phyloP scores from a whole-genome alignment of 129 eudicot species.

The Erigeron canadensis region DNA sequence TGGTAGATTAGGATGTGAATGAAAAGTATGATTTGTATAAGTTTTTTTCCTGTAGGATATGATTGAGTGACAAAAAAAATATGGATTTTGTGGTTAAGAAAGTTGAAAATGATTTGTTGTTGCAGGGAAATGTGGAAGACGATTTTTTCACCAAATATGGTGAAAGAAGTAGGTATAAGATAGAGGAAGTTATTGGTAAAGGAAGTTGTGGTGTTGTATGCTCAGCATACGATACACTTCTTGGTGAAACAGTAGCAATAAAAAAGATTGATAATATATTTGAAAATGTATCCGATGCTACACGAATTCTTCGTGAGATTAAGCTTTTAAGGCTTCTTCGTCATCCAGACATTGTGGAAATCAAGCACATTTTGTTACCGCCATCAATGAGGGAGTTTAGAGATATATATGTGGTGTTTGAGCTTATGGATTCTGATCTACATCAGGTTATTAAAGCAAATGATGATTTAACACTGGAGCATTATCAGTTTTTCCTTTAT shows the following conservation, averaged over 20 bases:
- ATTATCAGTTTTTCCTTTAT: conserved; percentile 15
- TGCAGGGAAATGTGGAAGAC: conserved; percentile 74
- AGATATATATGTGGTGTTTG: no score
- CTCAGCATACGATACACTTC: conserved; percentile 95
- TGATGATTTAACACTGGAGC: conserved; percentile 17
- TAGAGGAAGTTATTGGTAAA: conserved; percentile 96
- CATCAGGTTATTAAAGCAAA: conserved; percentile 16
- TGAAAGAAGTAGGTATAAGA: conserved; percentile 84
- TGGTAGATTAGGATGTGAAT: background rate
- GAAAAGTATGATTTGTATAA: background rate
- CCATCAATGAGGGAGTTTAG: conserved; percentile 61
- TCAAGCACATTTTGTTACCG: conserved; percentile 85
- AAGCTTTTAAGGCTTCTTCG: conserved; percentile 97
- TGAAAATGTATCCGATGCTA: conserved; percentile 95
- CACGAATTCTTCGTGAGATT: conserved; percentile 92
- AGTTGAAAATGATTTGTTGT: conserved; percentile 7
- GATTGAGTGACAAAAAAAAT: background rate
- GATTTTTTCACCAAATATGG: conserved; percentile 98
- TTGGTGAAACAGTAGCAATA: conserved; percentile 92
- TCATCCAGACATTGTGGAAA: conserved; percentile 96
- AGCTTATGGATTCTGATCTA: conserved; percentile 12
- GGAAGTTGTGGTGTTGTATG: conserved; percentile 96
- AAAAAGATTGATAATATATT: conserved; percentile 89
- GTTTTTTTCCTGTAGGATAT: background rate
- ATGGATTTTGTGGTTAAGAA: background rate